Base-by-base conservation (phyloP, 1,284 basidiomycete species). In the Meripilus lineatus region DNA sequence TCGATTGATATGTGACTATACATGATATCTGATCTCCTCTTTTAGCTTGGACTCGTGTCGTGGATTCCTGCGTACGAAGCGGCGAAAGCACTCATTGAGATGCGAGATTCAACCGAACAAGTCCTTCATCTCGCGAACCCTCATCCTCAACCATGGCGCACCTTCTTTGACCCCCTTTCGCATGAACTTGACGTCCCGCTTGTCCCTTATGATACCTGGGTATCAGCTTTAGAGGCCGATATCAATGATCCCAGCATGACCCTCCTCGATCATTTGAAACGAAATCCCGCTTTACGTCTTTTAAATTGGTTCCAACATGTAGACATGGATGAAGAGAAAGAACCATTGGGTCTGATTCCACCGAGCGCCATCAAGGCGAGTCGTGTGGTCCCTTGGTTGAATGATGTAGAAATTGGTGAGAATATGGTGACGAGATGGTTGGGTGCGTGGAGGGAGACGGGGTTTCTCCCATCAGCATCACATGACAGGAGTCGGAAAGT, bases 51-150 rank as follows among this genome's bases (percentile, higher is more conserved):
- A 30, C n/a, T 30, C 1, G 46, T 58, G 17, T 41, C 50, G 21
- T 64, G 58, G 59, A 46, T 64, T 26, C 56, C 56, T 2, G 37
- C 46, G 15, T 38, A 51, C 17, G 35, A 45, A 8, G 55, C 50
- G 1, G 55, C 54, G 2, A 24, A 22, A 7, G 41, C 40, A 5
- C 32, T 54, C 13, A 35, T 54, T 11, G 52, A 56, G 26, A 46
- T 53, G 43, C 45, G 50, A 3, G 45, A 53, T 5, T 43, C 46
- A 4, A 46, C 49, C 15, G 17, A 46, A 10, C 45, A 45, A 2
- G 42, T 60, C 32, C 41, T 61, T 4, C 59, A 64, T 41, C 55
- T 63, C 38, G 56, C 57, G 1, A 59, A 64, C 40, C 60, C 61
- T 1, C 47, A 40, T 2, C 57, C 59, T 1, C 49, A 53, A 10